phyloP scores from a whole-genome alignment of 352 stramenopile species.

The Pythium plurisporium region DNA sequence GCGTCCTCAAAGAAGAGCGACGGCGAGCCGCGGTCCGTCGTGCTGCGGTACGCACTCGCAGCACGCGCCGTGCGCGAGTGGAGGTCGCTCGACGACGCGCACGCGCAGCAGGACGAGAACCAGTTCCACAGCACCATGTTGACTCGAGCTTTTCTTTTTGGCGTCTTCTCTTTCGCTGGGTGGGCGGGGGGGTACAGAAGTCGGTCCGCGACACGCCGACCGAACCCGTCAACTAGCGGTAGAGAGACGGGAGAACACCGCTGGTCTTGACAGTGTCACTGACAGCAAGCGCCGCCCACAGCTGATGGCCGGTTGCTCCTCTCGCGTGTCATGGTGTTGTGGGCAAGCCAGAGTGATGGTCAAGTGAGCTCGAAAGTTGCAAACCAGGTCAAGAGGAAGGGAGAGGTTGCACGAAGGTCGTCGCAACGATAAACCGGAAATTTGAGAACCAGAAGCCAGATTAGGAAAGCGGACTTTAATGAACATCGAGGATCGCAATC shows the following conservation, averaged over 20 bases:
- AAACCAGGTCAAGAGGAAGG: neutral
- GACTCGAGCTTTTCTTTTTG: no score
- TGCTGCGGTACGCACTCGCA: conserved; percentile 17
- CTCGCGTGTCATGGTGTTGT: conserved; percentile 13
- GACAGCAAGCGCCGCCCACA: neutral
- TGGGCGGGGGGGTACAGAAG: no score
- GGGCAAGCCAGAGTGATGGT: conserved; percentile 1
- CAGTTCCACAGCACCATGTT: conserved; percentile 4
- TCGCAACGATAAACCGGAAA: neutral
- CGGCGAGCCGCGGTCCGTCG: conserved; percentile 18
- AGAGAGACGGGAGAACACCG: neutral
- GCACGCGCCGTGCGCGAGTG: conserved; percentile 8
- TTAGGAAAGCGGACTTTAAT: neutral
- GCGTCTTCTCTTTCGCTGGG: no score
- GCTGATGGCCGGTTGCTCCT: neutral
- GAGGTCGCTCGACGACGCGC: neutral
- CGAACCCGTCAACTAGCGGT: no score
- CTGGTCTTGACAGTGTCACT: no score
- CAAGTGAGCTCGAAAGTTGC: neutral
- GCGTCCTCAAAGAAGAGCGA: conserved; percentile 41
- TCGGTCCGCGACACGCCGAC: no score
- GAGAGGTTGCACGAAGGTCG: conserved; percentile 11
- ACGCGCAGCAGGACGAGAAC: conserved; percentile 10
- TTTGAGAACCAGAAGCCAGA: neutral
- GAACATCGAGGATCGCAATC: no score